These are phyloP conservation scores for Penicillium italicum DNA, from an alignment of 2,329 filamentous ascomycete species.

Conservation along the genomic window DNA sequence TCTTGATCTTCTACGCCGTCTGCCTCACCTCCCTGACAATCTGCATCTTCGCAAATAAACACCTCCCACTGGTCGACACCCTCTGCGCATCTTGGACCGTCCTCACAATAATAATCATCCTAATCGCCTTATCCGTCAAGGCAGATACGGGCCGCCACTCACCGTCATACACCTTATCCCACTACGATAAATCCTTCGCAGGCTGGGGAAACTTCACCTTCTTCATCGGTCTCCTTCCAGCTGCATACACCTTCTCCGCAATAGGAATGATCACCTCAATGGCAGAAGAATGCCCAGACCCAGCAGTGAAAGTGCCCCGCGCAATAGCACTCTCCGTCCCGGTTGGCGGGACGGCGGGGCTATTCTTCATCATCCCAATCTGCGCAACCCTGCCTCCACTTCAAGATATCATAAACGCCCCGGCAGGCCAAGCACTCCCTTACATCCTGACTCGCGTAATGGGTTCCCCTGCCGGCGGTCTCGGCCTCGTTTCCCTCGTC, in stretches of 20 bases:
- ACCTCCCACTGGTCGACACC: constrained; percentile 61
- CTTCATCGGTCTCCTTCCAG: constrained; percentile 60
- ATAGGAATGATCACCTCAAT: constrained; percentile 62
- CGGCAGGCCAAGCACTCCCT: constrained; percentile 49
- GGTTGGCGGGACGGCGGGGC: constrained; percentile 51
- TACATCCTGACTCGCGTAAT: constrained; percentile 52
- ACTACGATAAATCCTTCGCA: constrained; percentile 55
- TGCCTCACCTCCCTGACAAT: constrained; percentile 63
- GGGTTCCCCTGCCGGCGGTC: constrained; percentile 47
- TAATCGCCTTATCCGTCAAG: constrained; percentile 55
- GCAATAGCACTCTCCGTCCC: constrained; percentile 53
- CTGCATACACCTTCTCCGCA: constrained; percentile 57
- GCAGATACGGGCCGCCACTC: constrained; percentile 54
- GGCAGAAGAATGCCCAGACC: constrained; percentile 57
- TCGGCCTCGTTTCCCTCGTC: constrained; percentile 51
- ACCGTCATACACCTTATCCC: constrained; percentile 51
- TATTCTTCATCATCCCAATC: constrained; percentile 56
- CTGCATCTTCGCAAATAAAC: constrained; percentile 64
- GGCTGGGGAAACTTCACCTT: constrained; percentile 61
- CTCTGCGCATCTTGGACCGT: constrained; percentile 56
- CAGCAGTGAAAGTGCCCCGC: constrained; percentile 51
- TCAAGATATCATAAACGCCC: constrained; percentile 44
- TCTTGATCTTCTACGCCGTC: constrained; percentile 67
- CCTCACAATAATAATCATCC: constrained; percentile 54
- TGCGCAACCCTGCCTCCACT: constrained; percentile 36